A percentile compares a stretch with the other conserved stretches of the same genome.
Conservation (phyloP, 768 basidiomycete genomes). For the Mycena pura region DNA sequence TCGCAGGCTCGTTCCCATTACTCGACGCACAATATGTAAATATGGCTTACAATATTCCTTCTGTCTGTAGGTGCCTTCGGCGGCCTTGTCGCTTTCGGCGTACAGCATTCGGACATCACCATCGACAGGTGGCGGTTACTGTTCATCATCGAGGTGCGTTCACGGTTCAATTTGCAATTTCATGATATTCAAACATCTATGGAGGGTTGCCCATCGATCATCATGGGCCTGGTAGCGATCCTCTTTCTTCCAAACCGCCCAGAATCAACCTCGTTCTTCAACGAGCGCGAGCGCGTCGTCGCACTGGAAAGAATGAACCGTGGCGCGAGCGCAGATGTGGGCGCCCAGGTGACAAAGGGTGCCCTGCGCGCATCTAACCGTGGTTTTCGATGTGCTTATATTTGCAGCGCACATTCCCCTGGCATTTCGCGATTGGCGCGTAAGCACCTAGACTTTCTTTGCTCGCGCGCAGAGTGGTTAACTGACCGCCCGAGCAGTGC, state of each 20-base stretch:
- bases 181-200: not conserved
- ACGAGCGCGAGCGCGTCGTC: too few species aligned
- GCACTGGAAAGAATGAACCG: constrained; percentile 73
- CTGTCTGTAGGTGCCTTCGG: constrained; percentile 65
- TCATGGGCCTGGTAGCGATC: constrained; percentile 62
- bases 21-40: too few species aligned
- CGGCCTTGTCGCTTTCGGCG: constrained; percentile 84
- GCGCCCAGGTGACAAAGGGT: constrained; percentile 70
- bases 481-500: constrained; percentile 47
- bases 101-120: constrained; percentile 63
- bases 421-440: constrained; percentile 77
- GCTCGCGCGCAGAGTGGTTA: constrained; percentile 2
- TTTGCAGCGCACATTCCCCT: constrained; percentile 66
- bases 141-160: constrained; percentile 74
- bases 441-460: constrained; percentile 30
- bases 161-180: not conserved
- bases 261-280: too few species aligned
- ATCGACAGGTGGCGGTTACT: constrained; percentile 65
- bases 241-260: constrained; percentile 58
- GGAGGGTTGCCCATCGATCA: constrained; percentile 70
- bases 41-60: too few species aligned
- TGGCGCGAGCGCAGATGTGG: constrained; percentile 67
- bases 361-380: too few species aligned
- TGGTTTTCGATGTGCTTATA: too few species aligned
- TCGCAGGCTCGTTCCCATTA: constrained; percentile 55